phyloP scores from a whole-genome alignment of 345 rosid species.

The Murraya koenigii region DNA sequence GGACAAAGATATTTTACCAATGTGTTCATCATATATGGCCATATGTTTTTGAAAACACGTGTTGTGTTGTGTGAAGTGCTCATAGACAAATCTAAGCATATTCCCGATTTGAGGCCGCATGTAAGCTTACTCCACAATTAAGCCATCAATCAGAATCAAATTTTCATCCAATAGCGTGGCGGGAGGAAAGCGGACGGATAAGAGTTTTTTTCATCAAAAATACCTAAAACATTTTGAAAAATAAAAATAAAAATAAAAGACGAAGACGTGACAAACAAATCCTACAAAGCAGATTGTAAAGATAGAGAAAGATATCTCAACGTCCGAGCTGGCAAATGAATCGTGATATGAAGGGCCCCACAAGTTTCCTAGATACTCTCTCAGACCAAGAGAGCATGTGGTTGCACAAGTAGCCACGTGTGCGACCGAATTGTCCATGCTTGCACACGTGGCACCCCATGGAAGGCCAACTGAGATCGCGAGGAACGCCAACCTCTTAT shows the following conservation, averaged over 20 bases:
- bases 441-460: conserved; percentile 59
- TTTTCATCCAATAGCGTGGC: neutral
- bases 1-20: neutral
- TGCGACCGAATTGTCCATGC: conserved; percentile 4
- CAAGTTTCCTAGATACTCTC: neutral
- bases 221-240: neutral
- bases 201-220: neutral
- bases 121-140: neutral
- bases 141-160: neutral
- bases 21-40: neutral
- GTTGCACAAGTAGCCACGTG: conserved; percentile 53
- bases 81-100: neutral
- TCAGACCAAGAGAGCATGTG: conserved; percentile 46
- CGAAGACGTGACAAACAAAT: neutral
- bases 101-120: neutral
- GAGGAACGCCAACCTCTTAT: conserved; percentile 63
- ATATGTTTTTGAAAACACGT: neutral
- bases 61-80: no score
- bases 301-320: conserved; percentile 44
- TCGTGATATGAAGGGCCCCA: conserved; percentile 19
- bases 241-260: no score
- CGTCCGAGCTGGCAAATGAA: conserved; percentile 58
- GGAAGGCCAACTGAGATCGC: conserved; percentile 79
- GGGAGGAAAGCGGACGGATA: neutral
- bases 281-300: conserved; percentile 8